Conservation (phyloP, 1,139 yeast genomes). For the Candida buenavistaensis region DNA sequence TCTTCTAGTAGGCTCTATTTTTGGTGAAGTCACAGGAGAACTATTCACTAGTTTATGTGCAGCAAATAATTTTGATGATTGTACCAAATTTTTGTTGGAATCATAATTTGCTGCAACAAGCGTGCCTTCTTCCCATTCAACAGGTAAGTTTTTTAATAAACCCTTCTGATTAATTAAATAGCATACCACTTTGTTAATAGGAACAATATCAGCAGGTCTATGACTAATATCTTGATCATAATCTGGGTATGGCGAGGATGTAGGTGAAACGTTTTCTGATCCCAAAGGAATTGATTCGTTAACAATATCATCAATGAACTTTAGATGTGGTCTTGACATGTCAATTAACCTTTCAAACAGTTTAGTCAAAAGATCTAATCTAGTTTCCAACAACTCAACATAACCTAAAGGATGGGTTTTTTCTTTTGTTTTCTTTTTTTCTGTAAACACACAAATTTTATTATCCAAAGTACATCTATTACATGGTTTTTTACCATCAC, state of each 20-base stretch:
- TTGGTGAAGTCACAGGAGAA: conserved; percentile 8
- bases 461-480: conserved; percentile 67
- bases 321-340: conserved; percentile 36
- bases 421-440: conserved; percentile 61
- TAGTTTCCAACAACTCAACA: conserved; percentile 68
- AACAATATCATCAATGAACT: conserved; percentile 20
- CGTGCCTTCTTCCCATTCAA: conserved; percentile 50
- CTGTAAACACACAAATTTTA: conserved; percentile 74
- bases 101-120: conserved; percentile 37
- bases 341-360: conserved; percentile 47
- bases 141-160: conserved; percentile 36
- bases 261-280: conserved; percentile 4
- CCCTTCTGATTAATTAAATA: conserved; percentile 41
- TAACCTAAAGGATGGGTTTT: conserved; percentile 64
- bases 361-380: conserved; percentile 61
- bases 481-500: conserved; percentile 80
- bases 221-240: conserved; percentile 7
- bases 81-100: conserved; percentile 21
- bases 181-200: conserved; percentile 52
- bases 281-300: not conserved
- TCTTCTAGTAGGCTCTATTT: conserved; percentile 5
- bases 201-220: conserved; percentile 25
- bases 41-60: conserved; percentile 23
- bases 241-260: conserved; percentile 14
- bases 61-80: conserved; percentile 33